Conservation (phyloP, 129 eudicot species). For the Chrysanthemum seticuspe region DNA sequence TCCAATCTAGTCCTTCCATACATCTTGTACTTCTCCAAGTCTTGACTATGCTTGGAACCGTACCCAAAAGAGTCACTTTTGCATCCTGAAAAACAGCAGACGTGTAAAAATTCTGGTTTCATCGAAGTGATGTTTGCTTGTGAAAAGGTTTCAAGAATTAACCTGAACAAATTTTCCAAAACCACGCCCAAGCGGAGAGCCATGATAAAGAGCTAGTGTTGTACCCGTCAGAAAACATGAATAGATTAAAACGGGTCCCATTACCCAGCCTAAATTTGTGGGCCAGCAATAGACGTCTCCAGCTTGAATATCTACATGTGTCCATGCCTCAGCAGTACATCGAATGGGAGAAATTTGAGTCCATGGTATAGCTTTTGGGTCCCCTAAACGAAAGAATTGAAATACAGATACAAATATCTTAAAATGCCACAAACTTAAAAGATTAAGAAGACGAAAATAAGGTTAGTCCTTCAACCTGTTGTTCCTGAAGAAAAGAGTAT, state of each 20-base stretch:
- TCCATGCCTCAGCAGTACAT: constrained; percentile 79
- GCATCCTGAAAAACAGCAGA: constrained; percentile 63
- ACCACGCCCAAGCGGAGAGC: constrained; percentile 85
- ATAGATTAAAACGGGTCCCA: constrained; percentile 83
- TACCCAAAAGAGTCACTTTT: constrained; percentile 74
- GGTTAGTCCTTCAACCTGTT: constrained; percentile 52
- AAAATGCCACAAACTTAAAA: not conserved
- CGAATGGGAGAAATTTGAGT: constrained; percentile 87
- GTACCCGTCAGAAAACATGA: constrained; percentile 78
- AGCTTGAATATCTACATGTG: constrained; percentile 53
- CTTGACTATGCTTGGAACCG: constrained; percentile 96
- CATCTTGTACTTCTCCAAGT: constrained; percentile 79
- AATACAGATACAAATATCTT: not conserved
- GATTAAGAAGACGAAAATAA: not conserved
- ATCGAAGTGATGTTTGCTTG: not conserved
- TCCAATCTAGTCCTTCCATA: constrained; percentile 96
- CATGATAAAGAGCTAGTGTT: constrained; percentile 90
- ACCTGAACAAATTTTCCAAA: constrained; percentile 97
- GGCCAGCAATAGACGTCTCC: constrained; percentile 92
- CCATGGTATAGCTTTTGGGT: constrained; percentile 99
- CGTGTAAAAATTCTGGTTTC: constrained; percentile 3
- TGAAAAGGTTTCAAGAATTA: constrained; percentile 14
- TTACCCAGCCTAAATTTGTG: constrained; percentile 94
- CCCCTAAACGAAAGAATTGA: constrained; percentile 49
- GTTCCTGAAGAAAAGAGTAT: constrained; percentile 97